Evolutionary conservation across 257 asterid genomes (phyloP).

Genomic region (Fraxinus quadrangulata): DNA sequence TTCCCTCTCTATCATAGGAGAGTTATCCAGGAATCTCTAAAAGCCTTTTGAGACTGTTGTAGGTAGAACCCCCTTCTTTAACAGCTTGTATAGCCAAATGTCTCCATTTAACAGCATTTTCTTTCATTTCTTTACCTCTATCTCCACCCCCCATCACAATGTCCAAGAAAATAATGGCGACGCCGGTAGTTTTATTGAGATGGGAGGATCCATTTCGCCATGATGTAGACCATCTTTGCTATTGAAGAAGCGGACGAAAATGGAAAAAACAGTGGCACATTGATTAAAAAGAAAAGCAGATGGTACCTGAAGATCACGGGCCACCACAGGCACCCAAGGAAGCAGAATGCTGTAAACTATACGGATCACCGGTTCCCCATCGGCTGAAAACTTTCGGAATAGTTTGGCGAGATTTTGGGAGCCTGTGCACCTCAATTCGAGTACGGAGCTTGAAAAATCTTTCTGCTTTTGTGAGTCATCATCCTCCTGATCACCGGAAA

Average conservation of each 20-base stretch:
- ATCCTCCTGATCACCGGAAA: slow-evolving; percentile 42
- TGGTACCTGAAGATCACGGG: slow-evolving; percentile 43
- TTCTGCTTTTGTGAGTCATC: not conserved
- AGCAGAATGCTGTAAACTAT: slow-evolving; percentile 39
- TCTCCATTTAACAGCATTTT: slow-evolving; percentile 47
- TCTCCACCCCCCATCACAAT: slow-evolving; percentile 56
- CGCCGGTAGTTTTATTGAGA: slow-evolving; percentile 23
- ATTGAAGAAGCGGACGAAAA: slow-evolving; percentile 41
- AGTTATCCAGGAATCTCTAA: slow-evolving; percentile 22
- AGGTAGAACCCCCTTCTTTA: slow-evolving; percentile 53
- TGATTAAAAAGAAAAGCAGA: slow-evolving; percentile 54
- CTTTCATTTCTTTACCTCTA: slow-evolving; percentile 41
- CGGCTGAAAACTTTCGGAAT: slow-evolving; percentile 16
- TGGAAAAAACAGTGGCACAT: slow-evolving; percentile 48
- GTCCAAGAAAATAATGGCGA: slow-evolving; percentile 50
- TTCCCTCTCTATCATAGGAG: not conserved
- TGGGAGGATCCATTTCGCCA: slow-evolving; percentile 7
- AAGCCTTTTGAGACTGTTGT: slow-evolving; percentile 40
- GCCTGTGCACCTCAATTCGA: slow-evolving; percentile 24
- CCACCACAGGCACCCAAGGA: slow-evolving; percentile 58
- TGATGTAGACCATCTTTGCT: slow-evolving; percentile 17
- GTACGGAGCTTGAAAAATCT: slow-evolving; percentile 12
- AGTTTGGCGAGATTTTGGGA: slow-evolving; percentile 22
- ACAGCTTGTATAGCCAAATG: slow-evolving; percentile 43
- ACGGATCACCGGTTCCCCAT: slow-evolving; percentile 40